Evolutionary conservation across 768 basidiomycete genomes (phyloP), one percentile per base, ranked within the genome.

Genomic region (Macrocybe gigantea): DNA sequence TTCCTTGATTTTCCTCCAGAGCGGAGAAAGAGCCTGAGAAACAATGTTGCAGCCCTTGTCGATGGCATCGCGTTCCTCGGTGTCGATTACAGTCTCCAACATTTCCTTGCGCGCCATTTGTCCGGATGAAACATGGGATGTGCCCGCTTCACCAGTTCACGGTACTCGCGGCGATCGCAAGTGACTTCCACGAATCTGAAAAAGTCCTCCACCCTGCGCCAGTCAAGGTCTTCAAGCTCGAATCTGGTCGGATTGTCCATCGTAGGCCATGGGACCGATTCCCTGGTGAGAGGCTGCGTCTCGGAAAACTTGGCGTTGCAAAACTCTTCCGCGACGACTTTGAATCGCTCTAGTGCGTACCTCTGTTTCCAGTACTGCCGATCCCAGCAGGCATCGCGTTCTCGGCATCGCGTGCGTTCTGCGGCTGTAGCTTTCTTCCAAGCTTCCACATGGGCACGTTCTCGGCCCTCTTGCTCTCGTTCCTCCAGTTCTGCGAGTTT

Each of bases 91-190:
- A 33, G 68, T 71, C 29, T 60, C 51, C 56, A 80, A 66, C 38
- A 80, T 31, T 72, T 68, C 10, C 79, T 65, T 9, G 77, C 68
- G 33, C 73, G 64, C 81, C 78, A 83, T 45, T 73, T 67, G 57
- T 82, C 80, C 1, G 79, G 79, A 51, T 80, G 82, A 56, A 80
- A 82, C 51, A 77, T 57, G 29, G 72, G 66, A 56, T 82, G 73
- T 48, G 71, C 72, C 56, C 70, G 75, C 62, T 79, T 69, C 2
- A 82, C 68, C 45, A 82, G 70, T 1, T 53, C 58, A 50, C 68
- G 70, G 60, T 76, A 79, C 43, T 75, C 72, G 52, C 70, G 66
- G 22, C 51, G 12, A 10, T 69, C 66, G 65, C 76, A 67, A 33
- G 64, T 63, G 15, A 41, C 31, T 51, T 67, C 61, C 22, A 72